Evolutionary conservation across 805 yeast species (phyloP).

Genomic region (Spathaspora sp.): DNA sequence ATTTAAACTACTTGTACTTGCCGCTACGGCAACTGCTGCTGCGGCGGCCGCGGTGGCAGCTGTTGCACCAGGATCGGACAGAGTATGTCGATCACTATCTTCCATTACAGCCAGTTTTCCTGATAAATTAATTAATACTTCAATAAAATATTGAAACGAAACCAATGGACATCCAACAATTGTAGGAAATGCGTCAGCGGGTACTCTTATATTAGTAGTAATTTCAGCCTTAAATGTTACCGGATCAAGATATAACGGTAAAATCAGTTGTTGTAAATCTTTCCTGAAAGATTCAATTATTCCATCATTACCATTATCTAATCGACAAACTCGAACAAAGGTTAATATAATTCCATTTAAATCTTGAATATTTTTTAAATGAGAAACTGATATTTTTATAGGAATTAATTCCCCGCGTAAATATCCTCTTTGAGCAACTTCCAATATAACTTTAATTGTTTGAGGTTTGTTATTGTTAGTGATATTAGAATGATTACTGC

Average conservation of each 20-base stretch:
- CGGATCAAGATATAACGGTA: slow-evolving; percentile 79
- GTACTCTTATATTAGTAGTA: slow-evolving; percentile 64
- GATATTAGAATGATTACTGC: neutral
- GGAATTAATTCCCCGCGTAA: slow-evolving; percentile 79
- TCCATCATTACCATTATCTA: slow-evolving; percentile 51
- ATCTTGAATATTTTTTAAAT: slow-evolving; percentile 66
- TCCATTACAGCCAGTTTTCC: slow-evolving; percentile 46
- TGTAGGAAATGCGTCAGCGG: slow-evolving; percentile 84
- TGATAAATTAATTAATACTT: slow-evolving; percentile 76
- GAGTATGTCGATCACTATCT: slow-evolving; percentile 6
- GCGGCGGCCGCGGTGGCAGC: neutral
- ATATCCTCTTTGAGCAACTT: slow-evolving; percentile 60
- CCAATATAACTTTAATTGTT: slow-evolving; percentile 33
- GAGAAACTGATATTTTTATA: slow-evolving; percentile 61
- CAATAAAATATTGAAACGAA: slow-evolving; percentile 80
- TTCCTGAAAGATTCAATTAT: slow-evolving; percentile 73
- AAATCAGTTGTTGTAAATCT: slow-evolving; percentile 72
- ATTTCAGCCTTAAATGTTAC: slow-evolving; percentile 51
- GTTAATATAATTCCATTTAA: slow-evolving; percentile 76
- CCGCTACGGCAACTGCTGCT: slow-evolving; percentile 1
- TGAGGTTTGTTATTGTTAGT: slow-evolving; percentile 13
- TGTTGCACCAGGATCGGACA: neutral
- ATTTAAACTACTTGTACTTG: neutral
- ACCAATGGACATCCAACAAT: slow-evolving; percentile 68
- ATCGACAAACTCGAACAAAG: slow-evolving; percentile 71